Base-by-base conservation (phyloP, 2,329 filamentous ascomycete genomes). In the Thielaviopsis punctulata region DNA sequence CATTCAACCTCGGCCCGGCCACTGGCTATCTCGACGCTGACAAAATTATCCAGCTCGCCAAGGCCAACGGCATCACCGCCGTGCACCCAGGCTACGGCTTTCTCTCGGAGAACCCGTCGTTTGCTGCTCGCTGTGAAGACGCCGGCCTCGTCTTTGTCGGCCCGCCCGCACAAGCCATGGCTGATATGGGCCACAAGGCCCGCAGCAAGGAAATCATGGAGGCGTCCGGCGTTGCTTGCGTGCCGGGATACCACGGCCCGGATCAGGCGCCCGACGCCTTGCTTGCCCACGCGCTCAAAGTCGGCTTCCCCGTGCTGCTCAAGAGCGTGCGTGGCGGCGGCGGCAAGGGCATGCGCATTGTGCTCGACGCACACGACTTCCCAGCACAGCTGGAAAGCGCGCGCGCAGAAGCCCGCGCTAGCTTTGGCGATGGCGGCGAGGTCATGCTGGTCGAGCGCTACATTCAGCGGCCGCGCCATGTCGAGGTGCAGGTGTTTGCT, bases 31-130 rank as follows among this genome's bases (percentile, higher is more conserved):
- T 98, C 43, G 90, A 98, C 64, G 89, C 89, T 53, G 86, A 94
- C 61, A 80, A 85, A 57, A 96, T 98, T 63, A 90, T 98, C 57
- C 75, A 79, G 24, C 79, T 95, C 54, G 92, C 90, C 13, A 88
- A 89, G 68, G 73, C 84, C 60, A 79, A 90, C 61, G 84, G 84
- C 44, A 95, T 93, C 61, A 79, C 90, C 63, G 90, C 87, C 4
- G 82, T 98, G 59, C 92, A 98, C 66, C 92, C 92, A 0, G 92
- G 92, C 22, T 98, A 98, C 69, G 92, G 92, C 44, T 98, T 94
- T 62, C 69, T 96, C 58, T 93, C 86, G 56, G 92, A 98, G 69
- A 98, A 98, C 66, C 82, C 90, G 7, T 79, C 74, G 5, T 98
- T 98, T 64, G 92, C 92, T 2, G 79, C 80, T 60, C 82, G 86